Evolutionary conservation across 805 yeast genomes (phyloP).

Genomic region (Starmera pachycereana): DNA sequence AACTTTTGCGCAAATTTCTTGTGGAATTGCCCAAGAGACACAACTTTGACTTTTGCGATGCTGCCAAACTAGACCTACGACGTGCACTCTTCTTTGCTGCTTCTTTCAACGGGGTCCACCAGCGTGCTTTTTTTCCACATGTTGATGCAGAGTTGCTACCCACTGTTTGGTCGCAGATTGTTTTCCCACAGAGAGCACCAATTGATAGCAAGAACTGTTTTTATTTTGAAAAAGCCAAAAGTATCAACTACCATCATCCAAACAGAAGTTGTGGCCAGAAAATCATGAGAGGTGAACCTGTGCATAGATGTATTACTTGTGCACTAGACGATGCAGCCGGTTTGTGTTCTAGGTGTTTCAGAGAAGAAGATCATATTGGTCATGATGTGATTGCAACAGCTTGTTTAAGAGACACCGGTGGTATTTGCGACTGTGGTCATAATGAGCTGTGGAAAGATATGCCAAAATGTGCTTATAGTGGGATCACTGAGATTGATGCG

Average conservation of each 20-base stretch:
- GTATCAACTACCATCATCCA: conserved; percentile 33
- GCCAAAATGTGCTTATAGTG: conserved; percentile 36
- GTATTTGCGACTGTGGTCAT: conserved; percentile 72
- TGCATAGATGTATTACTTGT: conserved; percentile 66
- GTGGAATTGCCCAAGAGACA: conserved; percentile 27
- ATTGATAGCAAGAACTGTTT: conserved; percentile 10
- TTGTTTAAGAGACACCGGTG: conserved; percentile 53
- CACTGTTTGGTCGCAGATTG: conserved; percentile 14
- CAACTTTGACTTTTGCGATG: conserved; percentile 22
- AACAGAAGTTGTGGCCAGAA: conserved; percentile 66
- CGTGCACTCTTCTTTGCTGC: conserved; percentile 33
- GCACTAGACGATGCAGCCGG: conserved; percentile 81
- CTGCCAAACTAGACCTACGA: conserved; percentile 25
- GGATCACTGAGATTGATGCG: conserved; percentile 14
- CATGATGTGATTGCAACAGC: conserved; percentile 62
- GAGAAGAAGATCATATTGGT: conserved; percentile 55
- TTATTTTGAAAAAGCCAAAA: conserved; percentile 9
- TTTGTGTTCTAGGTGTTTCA: conserved; percentile 67
- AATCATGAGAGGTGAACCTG: conserved; percentile 71
- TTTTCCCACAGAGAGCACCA: conserved; percentile 15
- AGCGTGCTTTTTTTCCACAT: conserved; percentile 28
- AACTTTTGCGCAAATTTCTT: conserved; percentile 22
- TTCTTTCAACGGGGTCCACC: conserved; percentile 30
- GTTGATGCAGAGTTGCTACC: conserved; percentile 12
- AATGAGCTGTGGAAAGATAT: conserved; percentile 66